Conservation (phyloP, 352 stramenopile species). For the Pythium rhizo-oryzae region DNA sequence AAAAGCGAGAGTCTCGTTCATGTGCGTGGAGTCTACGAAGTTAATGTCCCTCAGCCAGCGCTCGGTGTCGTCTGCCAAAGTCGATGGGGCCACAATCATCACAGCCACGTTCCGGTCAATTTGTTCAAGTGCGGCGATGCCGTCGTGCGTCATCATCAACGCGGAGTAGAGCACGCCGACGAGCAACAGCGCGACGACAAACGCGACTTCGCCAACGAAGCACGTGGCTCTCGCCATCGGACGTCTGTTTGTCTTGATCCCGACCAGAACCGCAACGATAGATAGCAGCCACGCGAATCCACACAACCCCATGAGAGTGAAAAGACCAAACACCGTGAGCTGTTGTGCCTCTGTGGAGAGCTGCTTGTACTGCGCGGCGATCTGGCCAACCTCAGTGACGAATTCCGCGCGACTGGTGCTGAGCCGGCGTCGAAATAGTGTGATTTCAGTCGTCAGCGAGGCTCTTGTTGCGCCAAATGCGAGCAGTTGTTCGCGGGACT, state of each 20-base stretch:
- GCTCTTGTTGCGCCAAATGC: slow-evolving; percentile 31
- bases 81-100: slow-evolving; percentile 31
- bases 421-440: slow-evolving; percentile 35
- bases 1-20: slow-evolving; percentile 50
- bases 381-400: neutral
- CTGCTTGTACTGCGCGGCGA: slow-evolving; percentile 32
- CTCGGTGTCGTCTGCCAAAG: slow-evolving; percentile 27
- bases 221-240: slow-evolving; percentile 38
- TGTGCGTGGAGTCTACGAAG: slow-evolving; percentile 38
- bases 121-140: slow-evolving; percentile 42
- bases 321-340: slow-evolving; percentile 37
- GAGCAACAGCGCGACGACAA: slow-evolving; percentile 45
- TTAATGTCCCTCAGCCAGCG: slow-evolving; percentile 51
- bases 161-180: slow-evolving; percentile 54
- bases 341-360: slow-evolving; percentile 35
- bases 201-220: slow-evolving; percentile 48
- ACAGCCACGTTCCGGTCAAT: slow-evolving; percentile 38
- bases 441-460: slow-evolving; percentile 36
- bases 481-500: slow-evolving; percentile 45
- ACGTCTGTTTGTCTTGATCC: slow-evolving; percentile 46
- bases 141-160: slow-evolving; percentile 51
- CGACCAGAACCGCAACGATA: slow-evolving; percentile 36
- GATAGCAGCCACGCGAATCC: slow-evolving; percentile 34
- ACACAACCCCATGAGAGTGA: slow-evolving; percentile 36
- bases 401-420: slow-evolving; percentile 35